A percentile compares a stretch with the other conserved stretches of the same genome.
These are phyloP conservation scores for Vanderwaltozyma verrucispora DNA, from an alignment of 805 yeast species.

Conservation along the genomic window DNA sequence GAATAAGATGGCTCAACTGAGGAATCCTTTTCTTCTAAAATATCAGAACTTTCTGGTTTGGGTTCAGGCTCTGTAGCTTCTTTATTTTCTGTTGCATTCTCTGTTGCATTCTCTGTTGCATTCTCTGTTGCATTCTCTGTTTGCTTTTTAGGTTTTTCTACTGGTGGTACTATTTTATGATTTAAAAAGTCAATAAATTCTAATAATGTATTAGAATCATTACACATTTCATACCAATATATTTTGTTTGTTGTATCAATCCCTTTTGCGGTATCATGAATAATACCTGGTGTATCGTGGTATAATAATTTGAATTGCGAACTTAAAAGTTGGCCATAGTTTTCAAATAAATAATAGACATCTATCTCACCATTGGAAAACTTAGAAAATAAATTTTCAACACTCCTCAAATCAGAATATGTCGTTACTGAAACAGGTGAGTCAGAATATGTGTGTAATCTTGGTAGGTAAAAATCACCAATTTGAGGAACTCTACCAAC, in stretches of 20 bases:
- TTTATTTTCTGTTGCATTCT: not conserved
- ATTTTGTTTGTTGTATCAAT: constrained; percentile 4
- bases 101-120: not conserved
- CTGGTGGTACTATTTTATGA: constrained; percentile 8
- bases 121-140: not conserved
- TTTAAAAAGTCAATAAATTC: constrained; percentile 17
- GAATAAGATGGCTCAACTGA: constrained; percentile 1
- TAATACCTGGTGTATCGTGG: constrained; percentile 18
- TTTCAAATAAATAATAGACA: constrained; percentile 13
- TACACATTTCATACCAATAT: constrained; percentile 26
- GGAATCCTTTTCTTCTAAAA: not conserved
- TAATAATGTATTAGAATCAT: constrained; percentile 16
- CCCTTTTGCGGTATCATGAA: constrained; percentile 12
- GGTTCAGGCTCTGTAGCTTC: constrained; percentile 1
- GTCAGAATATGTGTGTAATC: constrained; percentile 14
- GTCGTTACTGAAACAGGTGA: constrained; percentile 10
- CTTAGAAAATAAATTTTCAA: constrained; percentile 12
- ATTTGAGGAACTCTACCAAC: constrained; percentile 20
- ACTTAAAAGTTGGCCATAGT: constrained; percentile 16
- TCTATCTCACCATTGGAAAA: constrained; percentile 19
- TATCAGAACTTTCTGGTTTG: not conserved
- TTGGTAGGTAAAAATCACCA: constrained; percentile 23
- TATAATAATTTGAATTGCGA: constrained; percentile 19
- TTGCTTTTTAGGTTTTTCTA: constrained; percentile 1
- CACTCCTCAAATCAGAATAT: constrained; percentile 12